Base-by-base conservation (phyloP, 345 rosid genomes). In the Brassica rapa region DNA sequence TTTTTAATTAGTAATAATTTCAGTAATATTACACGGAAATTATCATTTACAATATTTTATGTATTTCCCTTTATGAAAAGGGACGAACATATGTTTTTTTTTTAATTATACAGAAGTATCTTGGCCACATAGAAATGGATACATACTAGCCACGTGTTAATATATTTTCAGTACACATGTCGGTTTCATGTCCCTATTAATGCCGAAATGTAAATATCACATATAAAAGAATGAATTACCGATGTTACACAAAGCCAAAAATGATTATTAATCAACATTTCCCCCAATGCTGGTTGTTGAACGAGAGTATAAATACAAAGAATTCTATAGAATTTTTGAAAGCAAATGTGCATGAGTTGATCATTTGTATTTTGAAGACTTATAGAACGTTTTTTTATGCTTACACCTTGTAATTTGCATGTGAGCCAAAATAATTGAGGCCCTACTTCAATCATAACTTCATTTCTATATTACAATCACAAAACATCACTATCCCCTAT, bases 401-500 rank as follows among this genome's bases (percentile, higher is more conserved):
- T 62, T 79, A 69, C 78, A 79, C 78, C 78, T 80, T 70, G 74
- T 68, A 62, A 74, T 80, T 68, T 80, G 79, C 82, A 80, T 80
- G 82, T 80, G 82, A 68, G 75, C 75, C 79, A 14, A 80, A 80
- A 80, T 80, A 80, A 80, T 80, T 80, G 82, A 80, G 79, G 79
- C 29, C 82, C 75, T 74, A 80, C 82, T 56, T 35, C 64, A 74
- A 80, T 80, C 71, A 79, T 79, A 68, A 62, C 82, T 30, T 53
- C 66, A 68, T 80, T 68, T 62, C 35, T 37, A 62, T 51, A 61
- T 73, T 37, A 49, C 43, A 72, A 41, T 71, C 21, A 72, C 27
- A 72, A 23, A 21, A 60, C 32, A 49, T 66, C 66, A 14, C 12
- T 8, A 59, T 19, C 21, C 21, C 21, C 0, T 19, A 19, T 19